Conservation (phyloP, 2,329 filamentous ascomycete species). For the Zymoseptoria passerinii region DNA sequence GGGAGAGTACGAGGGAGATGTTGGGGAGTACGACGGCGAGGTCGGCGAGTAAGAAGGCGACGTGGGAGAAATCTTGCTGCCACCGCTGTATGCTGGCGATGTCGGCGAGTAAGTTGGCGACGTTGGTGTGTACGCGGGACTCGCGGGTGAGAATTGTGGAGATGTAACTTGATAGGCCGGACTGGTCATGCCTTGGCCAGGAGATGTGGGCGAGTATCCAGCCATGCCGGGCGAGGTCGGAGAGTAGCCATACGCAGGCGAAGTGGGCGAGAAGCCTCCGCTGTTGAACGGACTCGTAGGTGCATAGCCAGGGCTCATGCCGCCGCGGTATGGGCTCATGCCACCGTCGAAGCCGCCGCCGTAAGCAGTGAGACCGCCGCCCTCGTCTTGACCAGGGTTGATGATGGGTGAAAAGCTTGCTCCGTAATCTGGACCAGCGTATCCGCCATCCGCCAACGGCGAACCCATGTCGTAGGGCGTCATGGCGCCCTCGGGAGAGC, state of each 20-base stretch:
- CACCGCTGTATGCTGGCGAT: slow-evolving; percentile 27
- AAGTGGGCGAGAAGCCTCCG: slow-evolving; percentile 64
- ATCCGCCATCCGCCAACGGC: slow-evolving; percentile 52
- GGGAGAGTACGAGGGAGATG: slow-evolving; percentile 64
- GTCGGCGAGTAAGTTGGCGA: slow-evolving; percentile 30
- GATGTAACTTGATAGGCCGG: slow-evolving; percentile 45
- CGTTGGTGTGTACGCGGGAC: slow-evolving; percentile 34
- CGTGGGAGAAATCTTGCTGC: slow-evolving; percentile 34
- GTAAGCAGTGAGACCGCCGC: slow-evolving; percentile 52
- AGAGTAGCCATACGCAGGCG: slow-evolving; percentile 43
- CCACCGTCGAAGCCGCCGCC: slow-evolving; percentile 53
- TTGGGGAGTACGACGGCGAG: slow-evolving; percentile 54
- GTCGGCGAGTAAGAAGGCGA: slow-evolving; percentile 67
- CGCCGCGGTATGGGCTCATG: slow-evolving; percentile 61
- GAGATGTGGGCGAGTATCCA: slow-evolving; percentile 28
- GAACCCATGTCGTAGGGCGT: slow-evolving; percentile 81
- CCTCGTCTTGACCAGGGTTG: slow-evolving; percentile 49
- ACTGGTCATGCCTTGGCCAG: slow-evolving; percentile 49
- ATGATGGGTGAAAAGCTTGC: slow-evolving; percentile 69
- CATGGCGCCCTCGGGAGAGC: slow-evolving; percentile 63
- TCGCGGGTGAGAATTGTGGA: slow-evolving; percentile 46
- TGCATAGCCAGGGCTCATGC: slow-evolving; percentile 32
- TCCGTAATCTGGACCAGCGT: slow-evolving; percentile 53
- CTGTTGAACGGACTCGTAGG: slow-evolving; percentile 33
- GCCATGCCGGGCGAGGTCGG: slow-evolving; percentile 20